Percentiles rank a stretch among this genome's conserved stretches.
phyloP scores from a whole-genome alignment of 805 yeast genomes.

The Saccharomycopsis sp. region DNA sequence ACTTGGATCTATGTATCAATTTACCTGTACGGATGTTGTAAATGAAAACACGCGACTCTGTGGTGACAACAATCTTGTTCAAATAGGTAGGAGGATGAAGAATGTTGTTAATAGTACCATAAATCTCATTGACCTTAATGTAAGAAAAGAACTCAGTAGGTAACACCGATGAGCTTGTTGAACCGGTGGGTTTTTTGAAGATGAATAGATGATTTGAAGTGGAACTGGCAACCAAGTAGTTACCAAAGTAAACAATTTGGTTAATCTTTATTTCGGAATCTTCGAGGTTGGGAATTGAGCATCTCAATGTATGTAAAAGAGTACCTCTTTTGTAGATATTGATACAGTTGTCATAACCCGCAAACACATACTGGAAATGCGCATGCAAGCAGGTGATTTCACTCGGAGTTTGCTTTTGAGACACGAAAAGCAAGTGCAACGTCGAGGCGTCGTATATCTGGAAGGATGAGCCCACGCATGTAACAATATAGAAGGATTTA shows the following conservation, averaged over 20 bases:
- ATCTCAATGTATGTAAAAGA: conserved; percentile 38
- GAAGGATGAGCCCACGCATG: conserved; percentile 83
- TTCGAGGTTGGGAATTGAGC: conserved; percentile 24
- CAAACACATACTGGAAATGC: conserved; percentile 79
- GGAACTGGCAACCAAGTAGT: conserved; percentile 52
- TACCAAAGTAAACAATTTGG: conserved; percentile 66
- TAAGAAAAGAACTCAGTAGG: conserved; percentile 65
- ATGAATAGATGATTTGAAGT: conserved; percentile 41
- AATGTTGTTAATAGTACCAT: conserved; percentile 65
- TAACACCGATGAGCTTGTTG: conserved; percentile 31
- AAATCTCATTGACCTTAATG: conserved; percentile 47
- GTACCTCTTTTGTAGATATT: conserved; percentile 82
- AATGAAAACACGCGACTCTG: conserved; percentile 53
- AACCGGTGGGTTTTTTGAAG: conserved; percentile 42
- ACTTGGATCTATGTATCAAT: conserved; percentile 48
- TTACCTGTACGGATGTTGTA: conserved; percentile 76
- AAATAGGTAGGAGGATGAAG: conserved; percentile 87
- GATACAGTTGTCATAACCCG: conserved; percentile 61
- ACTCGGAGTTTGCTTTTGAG: conserved; percentile 66
- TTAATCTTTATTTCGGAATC: conserved; percentile 29
- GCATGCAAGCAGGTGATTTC: conserved; percentile 68
- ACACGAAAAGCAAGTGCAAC: conserved; percentile 76
- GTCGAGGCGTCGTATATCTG: conserved; percentile 92
- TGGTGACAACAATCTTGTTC: conserved; percentile 83
- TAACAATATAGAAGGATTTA: conserved; percentile 76